A percentile compares a stretch with the other conserved stretches of the same genome.
phyloP scores from a whole-genome alignment of 1,284 basidiomycete genomes.

The Peniophora sp. region DNA sequence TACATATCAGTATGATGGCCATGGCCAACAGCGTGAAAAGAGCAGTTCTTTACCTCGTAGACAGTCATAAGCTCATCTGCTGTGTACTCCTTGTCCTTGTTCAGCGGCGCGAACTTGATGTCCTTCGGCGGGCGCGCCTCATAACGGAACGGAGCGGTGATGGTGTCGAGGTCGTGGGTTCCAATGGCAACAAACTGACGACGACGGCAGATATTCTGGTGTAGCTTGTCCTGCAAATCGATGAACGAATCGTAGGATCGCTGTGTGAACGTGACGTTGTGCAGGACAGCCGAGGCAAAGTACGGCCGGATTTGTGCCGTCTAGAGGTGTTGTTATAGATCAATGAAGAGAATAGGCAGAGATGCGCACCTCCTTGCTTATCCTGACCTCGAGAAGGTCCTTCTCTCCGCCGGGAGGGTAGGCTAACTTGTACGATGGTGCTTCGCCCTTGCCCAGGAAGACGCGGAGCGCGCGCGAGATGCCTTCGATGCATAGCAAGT shows the following conservation, averaged over 20 bases:
- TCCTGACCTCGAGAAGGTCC: conserved; percentile 56
- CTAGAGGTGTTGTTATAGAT: conserved; percentile 30
- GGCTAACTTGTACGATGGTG: conserved; percentile 69
- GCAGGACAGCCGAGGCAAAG: conserved; percentile 87
- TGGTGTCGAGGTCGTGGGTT: conserved; percentile 93
- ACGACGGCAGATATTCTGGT: conserved; percentile 90
- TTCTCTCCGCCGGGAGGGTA: conserved; percentile 62
- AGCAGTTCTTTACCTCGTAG: conserved; percentile 77
- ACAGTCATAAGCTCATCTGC: conserved; percentile 84
- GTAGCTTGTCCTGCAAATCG: conserved; percentile 96
- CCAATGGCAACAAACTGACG: conserved; percentile 94
- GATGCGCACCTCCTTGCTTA: conserved; percentile 61
- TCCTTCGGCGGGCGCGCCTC: conserved; percentile 83
- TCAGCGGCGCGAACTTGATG: conserved; percentile 87
- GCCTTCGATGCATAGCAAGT: conserved; percentile 96
- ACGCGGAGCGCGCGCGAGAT: conserved; percentile 83
- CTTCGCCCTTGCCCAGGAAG: conserved; percentile 70
- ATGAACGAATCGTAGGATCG: conserved; percentile 96
- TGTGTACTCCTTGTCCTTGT: conserved; percentile 68
- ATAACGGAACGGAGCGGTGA: conserved; percentile 86
- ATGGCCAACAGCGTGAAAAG: too few relatives aligned
- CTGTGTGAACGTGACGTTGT: conserved; percentile 85
- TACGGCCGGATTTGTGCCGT: conserved; percentile 81
- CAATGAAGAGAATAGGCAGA: background rate
- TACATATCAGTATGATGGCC: conserved; percentile 14